Evolutionary conservation across 2,329 filamentous ascomycete genomes (phyloP), one percentile per base, ranked within the genome.

Genomic region (Trichoderma asperellum): DNA sequence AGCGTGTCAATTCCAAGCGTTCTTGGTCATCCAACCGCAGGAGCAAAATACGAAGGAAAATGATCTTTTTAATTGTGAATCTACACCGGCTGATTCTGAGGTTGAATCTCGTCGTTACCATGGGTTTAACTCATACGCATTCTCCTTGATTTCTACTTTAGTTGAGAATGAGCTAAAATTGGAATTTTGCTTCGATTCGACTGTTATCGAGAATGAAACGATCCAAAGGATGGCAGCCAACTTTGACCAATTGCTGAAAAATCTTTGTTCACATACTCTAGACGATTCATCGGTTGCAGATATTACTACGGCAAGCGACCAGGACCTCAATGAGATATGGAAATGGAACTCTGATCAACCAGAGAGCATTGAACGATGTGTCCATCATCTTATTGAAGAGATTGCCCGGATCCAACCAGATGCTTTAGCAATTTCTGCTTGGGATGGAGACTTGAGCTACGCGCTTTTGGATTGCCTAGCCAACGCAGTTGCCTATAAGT

Each of bases 381-480:
- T 69, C 24, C 68, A 69, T 27, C 34, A 69, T 24, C 18, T 59
- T 16, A 47, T 69, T 59, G 24, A 34, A 11, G 59, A 64, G 8
- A 14, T 49, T 35, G 40, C 43, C 16, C 59, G n/a, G n/a, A 16
- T 11, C 10, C 49, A 37, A 24, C 71, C 73, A 10, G 27, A 70
- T n/a, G 52, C 57, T n/a, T 49, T 58, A 7, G 74, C 75, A 7
- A 68, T 76, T 2, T 70, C 65, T 35, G 70, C 72, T 1, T 76
- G 74, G 74, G 74, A 76, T 58, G 73, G 73, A 2, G n/a, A 55
- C 4, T 57, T 75, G 34, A 73, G 73, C 4, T 75, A 75, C 64
- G 12, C 49, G 21, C 71, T 75, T 18, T 57, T 77, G 7, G 71
- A 73, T 43, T 43, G 55, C 10, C 57, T 64, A 2, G 55, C 68